Base-by-base conservation (phyloP, 345 rosid species). In the Murraya paniculata region DNA sequence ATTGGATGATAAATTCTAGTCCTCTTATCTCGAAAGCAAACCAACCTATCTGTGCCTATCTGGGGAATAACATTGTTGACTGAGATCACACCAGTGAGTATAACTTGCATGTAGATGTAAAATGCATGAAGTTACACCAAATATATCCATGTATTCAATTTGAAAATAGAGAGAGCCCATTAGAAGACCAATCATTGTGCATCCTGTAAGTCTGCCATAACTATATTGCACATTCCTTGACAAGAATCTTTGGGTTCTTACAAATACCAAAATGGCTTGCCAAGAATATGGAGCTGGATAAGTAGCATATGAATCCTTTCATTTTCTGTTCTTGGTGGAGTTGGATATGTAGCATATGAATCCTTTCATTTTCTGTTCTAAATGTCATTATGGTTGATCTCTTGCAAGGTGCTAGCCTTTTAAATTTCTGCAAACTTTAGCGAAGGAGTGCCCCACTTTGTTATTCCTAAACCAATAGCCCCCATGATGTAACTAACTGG, bases 1-100 rank as follows among this genome's bases (percentile, higher is more conserved):
- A 81, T 73, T 73, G 86, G 83, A 73, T 55, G 86, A 75, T 85
- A 73, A 83, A 79, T 86, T 73, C 85, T 64, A 7, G 81, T 80
- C 72, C 86, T 78, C 60, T 66, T 83, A 77, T 85, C 88, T 76
- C 78, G 65, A 31, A 83, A 83, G 45, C 81, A 79, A 13, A 86
- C 82, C 73, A 81, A 66, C 68, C 79, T 76, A 64, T 78, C 64
- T 83, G 86, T 55, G 82, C 68, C 79, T 78, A 64, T 78, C 71
- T 83, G 85, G 65, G 82, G 80, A 65, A 83, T 79, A 45, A 79
- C 57, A 30, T 81, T 83, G 69, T 74, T 83, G 57, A 83, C 86
- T 69, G 84, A 83, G 45, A 77, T 71, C 48, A 77, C 83, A 24
- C 84, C 86, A 38, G 83, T n/a, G 14, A 85, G 79, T 57, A 81